Base-by-base conservation (phyloP, 1,284 basidiomycete species). In the Microbotryum intermedium region DNA sequence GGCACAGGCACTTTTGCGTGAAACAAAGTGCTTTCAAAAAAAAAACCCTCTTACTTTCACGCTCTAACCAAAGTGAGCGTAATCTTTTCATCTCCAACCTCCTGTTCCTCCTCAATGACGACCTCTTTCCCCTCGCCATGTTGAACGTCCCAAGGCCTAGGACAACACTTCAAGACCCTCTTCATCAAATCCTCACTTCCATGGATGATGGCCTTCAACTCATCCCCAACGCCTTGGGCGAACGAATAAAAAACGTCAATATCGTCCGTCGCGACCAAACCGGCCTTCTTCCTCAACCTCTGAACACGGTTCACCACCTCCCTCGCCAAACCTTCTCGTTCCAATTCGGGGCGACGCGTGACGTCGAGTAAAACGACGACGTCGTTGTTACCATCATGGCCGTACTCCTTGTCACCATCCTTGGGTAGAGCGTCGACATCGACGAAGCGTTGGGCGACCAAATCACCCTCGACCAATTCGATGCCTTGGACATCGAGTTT, bases 281-380 rank as follows among this genome's bases (percentile, higher is more conserved):
- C 91, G 2, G 91, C 92, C 75, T 92, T 90, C 79, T 99, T 99
- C 68, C 95, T 82, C 68, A 97, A 78, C 73, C 92, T 90, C 79
- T 99, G 95, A 53, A 98, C 87, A 56, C 94, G 87, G 72, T 95
- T 95, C 68, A 89, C 87, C 65, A 97, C 76, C 74, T 95, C 91
- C 53, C 95, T 83, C 50, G 90, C 86, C 44, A 93, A 81, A 77
- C 90, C 92, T 77, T 97, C 88, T 60, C 84, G 81, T 75, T 87
- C 84, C 58, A 98, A 82, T 69, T 95, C 91, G 2, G 87, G 82
- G 70, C 95, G 87, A 56, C 88, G 82, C 73, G 88, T 83, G 61
- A 89, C 83, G 75, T 98, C 94, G 47, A 98, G 82, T 50, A 95
- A 81, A 64, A 97, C 83, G 55, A 97, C 92, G 54, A 95, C 92